A percentile compares a stretch with the other conserved stretches of the same genome.
Evolutionary conservation across 257 asterid genomes (phyloP).

Genomic region (Lantana camara): DNA sequence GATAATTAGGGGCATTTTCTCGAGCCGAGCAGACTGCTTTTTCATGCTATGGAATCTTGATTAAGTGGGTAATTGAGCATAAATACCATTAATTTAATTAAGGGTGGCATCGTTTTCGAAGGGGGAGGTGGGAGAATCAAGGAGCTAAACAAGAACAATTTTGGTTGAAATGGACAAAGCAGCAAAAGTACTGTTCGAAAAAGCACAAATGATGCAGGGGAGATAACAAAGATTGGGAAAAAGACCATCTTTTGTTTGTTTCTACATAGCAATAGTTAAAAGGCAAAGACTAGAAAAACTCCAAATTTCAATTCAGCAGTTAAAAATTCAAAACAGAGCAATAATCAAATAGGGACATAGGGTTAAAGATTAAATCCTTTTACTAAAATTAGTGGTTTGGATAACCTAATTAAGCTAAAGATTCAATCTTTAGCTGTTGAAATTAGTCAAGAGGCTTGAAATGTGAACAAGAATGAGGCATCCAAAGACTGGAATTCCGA

Average conservation of each 20-base stretch:
- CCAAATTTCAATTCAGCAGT: no score
- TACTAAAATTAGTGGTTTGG: slow-evolving; percentile 15
- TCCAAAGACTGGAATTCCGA: background rate
- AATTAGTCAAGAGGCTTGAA: background rate
- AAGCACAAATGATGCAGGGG: slow-evolving; percentile 30
- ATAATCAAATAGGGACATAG: background rate
- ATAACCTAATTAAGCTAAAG: background rate
- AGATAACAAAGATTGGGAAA: slow-evolving; percentile 31
- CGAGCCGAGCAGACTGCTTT: slow-evolving; percentile 11
- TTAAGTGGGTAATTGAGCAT: background rate
- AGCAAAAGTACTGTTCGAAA: slow-evolving; percentile 10
- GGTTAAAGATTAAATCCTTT: background rate
- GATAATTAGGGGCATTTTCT: slow-evolving; percentile 12
- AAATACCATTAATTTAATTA: background rate
- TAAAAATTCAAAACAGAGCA: background rate
- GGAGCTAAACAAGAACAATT: background rate
- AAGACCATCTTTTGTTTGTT: background rate
- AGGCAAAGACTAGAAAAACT: no score
- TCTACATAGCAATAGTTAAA: slow-evolving; percentile 13
- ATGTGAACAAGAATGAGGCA: background rate
- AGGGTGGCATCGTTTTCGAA: no score
- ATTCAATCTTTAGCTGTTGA: background rate
- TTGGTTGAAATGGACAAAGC: slow-evolving; percentile 25
- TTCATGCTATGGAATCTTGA: background rate
- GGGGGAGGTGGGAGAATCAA: background rate